Evolutionary conservation across 139 green algal genomes (phyloP), one percentile per base, ranked within the genome.

Genomic region (Coelastrella sp.): DNA sequence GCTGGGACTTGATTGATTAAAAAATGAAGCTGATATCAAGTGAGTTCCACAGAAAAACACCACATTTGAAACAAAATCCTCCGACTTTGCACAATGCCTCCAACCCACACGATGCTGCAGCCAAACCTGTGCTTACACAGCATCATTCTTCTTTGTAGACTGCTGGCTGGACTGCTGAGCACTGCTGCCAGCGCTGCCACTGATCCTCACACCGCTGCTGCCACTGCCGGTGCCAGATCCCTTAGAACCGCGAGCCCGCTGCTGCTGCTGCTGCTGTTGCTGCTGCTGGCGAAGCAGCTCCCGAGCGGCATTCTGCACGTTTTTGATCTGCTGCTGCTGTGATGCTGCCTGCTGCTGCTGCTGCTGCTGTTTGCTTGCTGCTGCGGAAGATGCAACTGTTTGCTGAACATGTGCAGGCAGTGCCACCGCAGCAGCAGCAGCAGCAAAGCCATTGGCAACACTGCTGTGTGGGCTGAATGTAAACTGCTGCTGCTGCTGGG

Each of bases 181-280:
- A 32, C n/a, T 80, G 74, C 74, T 80, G 74, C 74, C 58, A 14
- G n/a, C 58, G 74, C 74, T 80, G 74, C 74, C 23, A 58, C 14
- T 7, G n/a, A 7, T 47, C 17, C 32, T 47, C 32, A 47, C 32
- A 47, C 32, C 32, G 32, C 17, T 77, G 71, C 17, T 77, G 71
- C 71, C 23, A 20, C 17, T 47, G 71, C 71, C 23, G 71, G 64
- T 47, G 32, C 32, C 32, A 47, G 32, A 47, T 47, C 32, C 32
- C 32, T 23, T 77, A 23, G 14, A 3, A 77, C 17, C 16, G 71
- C 16, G 6, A 77, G 8, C 6, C 6, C n/a, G 14, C 71, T 80
- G n/a, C 74, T 80, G 74, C 74, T 80, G 74, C 32, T 80, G 74
- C 7, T 59, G 74, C 23, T 59, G 74, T 58, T 80, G 74, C 22